Evolutionary conservation across 2,329 filamentous ascomycete species (phyloP).

Genomic region (Fusarium avenaceum): DNA sequence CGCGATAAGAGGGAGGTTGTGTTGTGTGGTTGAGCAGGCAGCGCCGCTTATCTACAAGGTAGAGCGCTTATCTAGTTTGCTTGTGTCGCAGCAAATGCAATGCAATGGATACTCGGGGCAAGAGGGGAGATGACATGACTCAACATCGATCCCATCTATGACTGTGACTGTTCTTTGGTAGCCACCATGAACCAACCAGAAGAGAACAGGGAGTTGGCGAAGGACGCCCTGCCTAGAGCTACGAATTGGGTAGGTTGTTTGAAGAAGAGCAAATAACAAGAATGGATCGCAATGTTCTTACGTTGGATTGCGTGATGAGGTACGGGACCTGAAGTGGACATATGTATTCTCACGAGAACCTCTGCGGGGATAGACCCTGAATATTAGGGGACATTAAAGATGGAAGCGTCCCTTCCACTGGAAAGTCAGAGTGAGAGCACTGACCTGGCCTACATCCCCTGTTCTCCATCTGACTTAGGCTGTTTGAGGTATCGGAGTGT

Average conservation of each 20-base stretch:
- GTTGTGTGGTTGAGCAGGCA: conserved; percentile 23
- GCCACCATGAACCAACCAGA: conserved; percentile 31
- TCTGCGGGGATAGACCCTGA: conserved; percentile 27
- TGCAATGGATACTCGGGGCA: conserved; percentile 14
- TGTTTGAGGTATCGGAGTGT: conserved; percentile 24
- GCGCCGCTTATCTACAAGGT: conserved; percentile 28
- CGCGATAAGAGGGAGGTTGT: conserved; percentile 14
- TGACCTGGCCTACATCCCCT: too few relatives aligned
- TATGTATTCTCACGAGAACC: conserved; percentile 16
- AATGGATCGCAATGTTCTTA: conserved; percentile 7
- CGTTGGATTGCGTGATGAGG: conserved; percentile 18
- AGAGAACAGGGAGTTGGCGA: neutral
- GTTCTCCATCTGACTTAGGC: conserved; percentile 5
- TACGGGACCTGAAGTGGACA: neutral
- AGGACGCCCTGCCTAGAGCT: conserved; percentile 15
- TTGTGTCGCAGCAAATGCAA: conserved; percentile 4
- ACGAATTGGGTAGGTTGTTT: conserved; percentile 1
- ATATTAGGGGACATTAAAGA: neutral
- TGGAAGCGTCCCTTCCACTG: too few relatives aligned
- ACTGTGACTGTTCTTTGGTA: conserved; percentile 30
- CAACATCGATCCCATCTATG: conserved; percentile 27
- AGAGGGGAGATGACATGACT: conserved; percentile 35
- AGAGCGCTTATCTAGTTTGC: conserved; percentile 25
- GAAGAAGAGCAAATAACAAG: neutral
- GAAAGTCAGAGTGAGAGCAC: too few relatives aligned